phyloP scores from a whole-genome alignment of 2,329 filamentous ascomycete species.

The Aspergillus sp. region DNA sequence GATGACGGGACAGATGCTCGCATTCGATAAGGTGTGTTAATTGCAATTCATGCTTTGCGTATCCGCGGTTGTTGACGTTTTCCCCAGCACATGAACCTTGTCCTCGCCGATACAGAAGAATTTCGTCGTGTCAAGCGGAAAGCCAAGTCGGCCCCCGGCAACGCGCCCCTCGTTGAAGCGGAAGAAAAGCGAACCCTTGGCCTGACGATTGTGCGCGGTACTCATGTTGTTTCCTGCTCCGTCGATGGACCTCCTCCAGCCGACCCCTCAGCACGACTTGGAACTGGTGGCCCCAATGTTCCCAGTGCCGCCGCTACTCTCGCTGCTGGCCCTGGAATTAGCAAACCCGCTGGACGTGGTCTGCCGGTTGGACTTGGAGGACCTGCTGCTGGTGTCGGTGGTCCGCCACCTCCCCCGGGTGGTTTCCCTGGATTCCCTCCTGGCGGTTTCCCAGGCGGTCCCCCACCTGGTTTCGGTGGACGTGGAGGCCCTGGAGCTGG shows the following conservation, averaged over 20 bases:
- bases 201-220: conserved; percentile 89
- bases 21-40: conserved; percentile 82
- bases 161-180: conserved; percentile 71
- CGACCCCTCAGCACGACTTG: conserved; percentile 86
- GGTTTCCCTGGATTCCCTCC: conserved; percentile 53
- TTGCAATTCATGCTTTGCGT: conserved; percentile 5
- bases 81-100: conserved; percentile 92
- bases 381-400: conserved; percentile 84
- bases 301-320: conserved; percentile 62
- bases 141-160: conserved; percentile 64
- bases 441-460: conserved; percentile 54
- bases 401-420: conserved; percentile 66
- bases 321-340: conserved; percentile 81
- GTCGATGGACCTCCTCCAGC: conserved; percentile 94
- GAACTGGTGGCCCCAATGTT: conserved; percentile 67
- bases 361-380: conserved; percentile 79
- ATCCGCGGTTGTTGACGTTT: neutral
- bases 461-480: conserved; percentile 51
- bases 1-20: conserved; percentile 97
- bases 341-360: conserved; percentile 86
- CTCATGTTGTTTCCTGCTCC: conserved; percentile 90
- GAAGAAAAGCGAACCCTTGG: conserved; percentile 98
- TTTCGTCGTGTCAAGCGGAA: conserved; percentile 89
- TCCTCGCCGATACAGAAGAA: conserved; percentile 97
- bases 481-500: conserved; percentile 52